Evolutionary conservation across 1,284 basidiomycete species (phyloP).

Genomic region (Microbotryum intermedium): DNA sequence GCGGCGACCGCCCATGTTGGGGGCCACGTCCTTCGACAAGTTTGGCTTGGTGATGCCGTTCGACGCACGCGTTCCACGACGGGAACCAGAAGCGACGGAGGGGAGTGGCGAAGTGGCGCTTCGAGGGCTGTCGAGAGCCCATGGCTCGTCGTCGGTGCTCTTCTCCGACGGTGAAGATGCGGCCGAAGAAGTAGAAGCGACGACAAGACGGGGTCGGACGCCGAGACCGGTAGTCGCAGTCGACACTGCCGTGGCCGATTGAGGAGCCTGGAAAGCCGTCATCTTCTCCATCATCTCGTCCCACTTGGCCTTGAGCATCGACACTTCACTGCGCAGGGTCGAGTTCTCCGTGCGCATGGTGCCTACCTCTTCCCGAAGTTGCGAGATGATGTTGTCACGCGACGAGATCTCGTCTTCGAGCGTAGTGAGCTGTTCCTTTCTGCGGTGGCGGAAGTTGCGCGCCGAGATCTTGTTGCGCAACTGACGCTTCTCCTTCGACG

Average conservation of each 20-base stretch:
- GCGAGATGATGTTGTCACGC: constrained; percentile 79
- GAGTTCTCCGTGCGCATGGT: constrained; percentile 55
- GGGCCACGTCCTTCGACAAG: constrained; percentile 70
- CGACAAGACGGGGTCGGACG: constrained; percentile 18
- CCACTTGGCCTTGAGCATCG: constrained; percentile 60
- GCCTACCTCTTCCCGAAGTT: constrained; percentile 62
- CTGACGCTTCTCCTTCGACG: constrained; percentile 91
- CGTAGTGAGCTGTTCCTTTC: constrained; percentile 59
- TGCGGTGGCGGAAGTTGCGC: constrained; percentile 81
- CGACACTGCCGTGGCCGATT: constrained; percentile 19
- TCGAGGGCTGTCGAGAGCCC: constrained; percentile 14
- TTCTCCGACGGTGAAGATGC: constrained; percentile 20
- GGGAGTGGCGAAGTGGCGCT: background rate
- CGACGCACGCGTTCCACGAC: constrained; percentile 33
- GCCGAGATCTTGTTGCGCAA: constrained; percentile 94
- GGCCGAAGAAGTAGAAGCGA: constrained; percentile 2
- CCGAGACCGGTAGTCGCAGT: constrained; percentile 17
- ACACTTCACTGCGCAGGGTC: constrained; percentile 73
- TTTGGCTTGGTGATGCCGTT: constrained; percentile 50
- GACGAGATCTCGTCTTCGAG: constrained; percentile 82
- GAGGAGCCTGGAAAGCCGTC: constrained; percentile 38
- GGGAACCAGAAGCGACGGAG: constrained; percentile 13
- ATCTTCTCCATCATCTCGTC: constrained; percentile 38
- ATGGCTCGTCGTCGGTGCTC: constrained; percentile 11
- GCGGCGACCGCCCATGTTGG: constrained; percentile 39